A percentile compares a stretch with the other conserved stretches of the same genome.
phyloP scores from a whole-genome alignment of 176 grass and related monocot genomes.

The Themeda triandra region DNA sequence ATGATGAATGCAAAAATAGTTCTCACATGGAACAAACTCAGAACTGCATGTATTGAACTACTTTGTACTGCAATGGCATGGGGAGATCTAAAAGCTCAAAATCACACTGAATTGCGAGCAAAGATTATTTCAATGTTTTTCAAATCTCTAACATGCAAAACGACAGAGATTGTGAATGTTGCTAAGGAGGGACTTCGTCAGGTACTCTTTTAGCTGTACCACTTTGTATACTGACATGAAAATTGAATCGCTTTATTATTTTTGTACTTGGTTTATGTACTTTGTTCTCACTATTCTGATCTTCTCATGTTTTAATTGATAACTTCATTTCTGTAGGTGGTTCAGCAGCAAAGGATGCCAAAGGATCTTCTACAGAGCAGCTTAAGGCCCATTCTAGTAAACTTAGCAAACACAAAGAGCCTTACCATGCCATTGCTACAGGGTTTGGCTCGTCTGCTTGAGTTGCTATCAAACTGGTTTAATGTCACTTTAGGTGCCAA shows the following conservation, averaged over 20 bases:
- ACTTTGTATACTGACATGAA: conserved; percentile 11
- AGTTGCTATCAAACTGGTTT: conserved; percentile 96
- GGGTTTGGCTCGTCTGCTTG: conserved; percentile 93
- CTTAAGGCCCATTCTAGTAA: conserved; percentile 94
- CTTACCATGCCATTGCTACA: conserved; percentile 96
- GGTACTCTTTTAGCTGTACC: conserved; percentile 41
- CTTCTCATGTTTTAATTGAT: background rate
- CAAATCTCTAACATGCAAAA: conserved; percentile 93
- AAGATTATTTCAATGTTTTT: conserved; percentile 99
- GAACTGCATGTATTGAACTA: conserved; percentile 95
- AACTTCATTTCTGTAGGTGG: conserved; percentile 55
- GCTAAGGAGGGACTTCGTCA: conserved; percentile 98
- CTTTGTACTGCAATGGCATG: conserved; percentile 99
- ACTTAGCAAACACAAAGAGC: conserved; percentile 94
- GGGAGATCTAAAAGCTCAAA: conserved; percentile 87
- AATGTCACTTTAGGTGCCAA: conserved; percentile 98
- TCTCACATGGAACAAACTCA: conserved; percentile 86
- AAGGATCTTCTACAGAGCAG: conserved; percentile 98
- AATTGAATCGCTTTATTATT: background rate
- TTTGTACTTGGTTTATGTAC: background rate
- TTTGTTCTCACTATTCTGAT: background rate
- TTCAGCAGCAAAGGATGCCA: conserved; percentile 99
- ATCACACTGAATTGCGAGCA: conserved; percentile 75
- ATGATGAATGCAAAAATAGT: conserved; percentile 95
- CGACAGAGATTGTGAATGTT: conserved; percentile 91